These are phyloP conservation scores for Coix lacrymajobi DNA, from an alignment of 176 grass and related monocot species.

Conservation along the genomic window DNA sequence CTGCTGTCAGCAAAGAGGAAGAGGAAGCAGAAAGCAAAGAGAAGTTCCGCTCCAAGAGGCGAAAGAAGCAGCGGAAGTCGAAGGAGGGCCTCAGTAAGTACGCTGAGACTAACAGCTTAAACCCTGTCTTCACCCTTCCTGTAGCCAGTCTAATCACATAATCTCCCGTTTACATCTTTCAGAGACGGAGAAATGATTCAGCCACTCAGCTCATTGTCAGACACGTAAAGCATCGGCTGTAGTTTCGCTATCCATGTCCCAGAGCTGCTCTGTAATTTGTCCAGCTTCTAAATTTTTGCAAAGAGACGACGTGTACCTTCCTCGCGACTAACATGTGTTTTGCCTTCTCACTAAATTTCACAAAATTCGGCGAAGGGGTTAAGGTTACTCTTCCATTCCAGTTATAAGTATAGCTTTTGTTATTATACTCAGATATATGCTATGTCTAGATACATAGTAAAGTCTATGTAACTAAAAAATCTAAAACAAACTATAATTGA, in stretches of 20 bases:
- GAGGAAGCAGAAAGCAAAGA: constrained; percentile 55
- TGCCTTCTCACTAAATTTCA: background rate
- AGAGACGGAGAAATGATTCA: constrained; percentile 28
- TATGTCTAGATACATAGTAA: no score
- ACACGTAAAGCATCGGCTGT: background rate
- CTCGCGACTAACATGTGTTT: background rate
- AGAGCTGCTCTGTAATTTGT: constrained; percentile 25
- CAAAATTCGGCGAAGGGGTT: background rate
- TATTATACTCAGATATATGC: no score
- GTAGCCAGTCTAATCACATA: background rate
- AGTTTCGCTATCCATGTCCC: background rate
- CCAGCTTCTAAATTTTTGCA: background rate
- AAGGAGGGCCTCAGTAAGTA: constrained; percentile 51
- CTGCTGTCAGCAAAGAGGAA: constrained; percentile 46
- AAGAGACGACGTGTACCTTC: constrained; percentile 14
- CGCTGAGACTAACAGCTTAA: background rate
- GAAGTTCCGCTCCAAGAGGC: constrained; percentile 31
- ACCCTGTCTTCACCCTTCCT: background rate
- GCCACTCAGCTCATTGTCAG: background rate
- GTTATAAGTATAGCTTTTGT: no score
- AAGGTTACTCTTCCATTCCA: background rate
- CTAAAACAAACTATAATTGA: no score
- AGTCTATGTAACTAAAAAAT: no score
- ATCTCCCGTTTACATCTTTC: background rate
- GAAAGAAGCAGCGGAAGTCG: constrained; percentile 36